Evolutionary conservation across 768 basidiomycete genomes (phyloP), one percentile per base, ranked within the genome.

Genomic region (Suillus placidus): DNA sequence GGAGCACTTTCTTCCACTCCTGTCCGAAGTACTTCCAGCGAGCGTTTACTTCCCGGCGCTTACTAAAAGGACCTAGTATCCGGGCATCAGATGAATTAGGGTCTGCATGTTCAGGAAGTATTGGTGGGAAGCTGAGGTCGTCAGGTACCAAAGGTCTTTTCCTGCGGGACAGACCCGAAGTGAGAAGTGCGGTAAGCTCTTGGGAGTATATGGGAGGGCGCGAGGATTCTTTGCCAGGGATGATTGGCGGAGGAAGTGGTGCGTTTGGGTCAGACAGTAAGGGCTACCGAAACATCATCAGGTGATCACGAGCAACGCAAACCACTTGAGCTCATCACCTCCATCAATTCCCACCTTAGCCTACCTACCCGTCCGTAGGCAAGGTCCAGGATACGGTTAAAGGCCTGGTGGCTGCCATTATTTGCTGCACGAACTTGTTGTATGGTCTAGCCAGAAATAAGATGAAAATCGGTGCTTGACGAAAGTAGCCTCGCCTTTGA

Each of bases 311-410:
- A 30, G 58, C 40, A 20, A 40, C 52, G 61, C 20, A 61, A 60
- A 35, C 30, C 34, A 45, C 20, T n/a, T 61, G 64, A 26, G 32
- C 47, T 43, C 49, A 54, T 67, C 69, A 92, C 92, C 79, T 88
- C 74, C 75, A 93, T 78, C 51, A 93, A 74, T 70, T 93, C 90
- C 78, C 85, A 84, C 70, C 82, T 86, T 18, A 94, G 75, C 71
- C 84, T 89, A 30, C 92, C 92, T 69, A 85, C 86, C 65, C 92
- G 82, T 37, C 92, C 92, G 75, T 93, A 94, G 34, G 92, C 92
- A 35, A 88, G 70, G 68, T 88, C 84, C 20, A 94, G 78, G 35
- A 93, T 71, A 68, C 83, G 81, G 35, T 79, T 78, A 69, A 91
- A 89, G 38, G 87, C 84, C 63, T 79, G 73, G 56, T 70, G 68